Evolutionary conservation across 2,329 filamentous ascomycete genomes (phyloP), one percentile per base, ranked within the genome.

Genomic region (Cryphonectria parasitica): DNA sequence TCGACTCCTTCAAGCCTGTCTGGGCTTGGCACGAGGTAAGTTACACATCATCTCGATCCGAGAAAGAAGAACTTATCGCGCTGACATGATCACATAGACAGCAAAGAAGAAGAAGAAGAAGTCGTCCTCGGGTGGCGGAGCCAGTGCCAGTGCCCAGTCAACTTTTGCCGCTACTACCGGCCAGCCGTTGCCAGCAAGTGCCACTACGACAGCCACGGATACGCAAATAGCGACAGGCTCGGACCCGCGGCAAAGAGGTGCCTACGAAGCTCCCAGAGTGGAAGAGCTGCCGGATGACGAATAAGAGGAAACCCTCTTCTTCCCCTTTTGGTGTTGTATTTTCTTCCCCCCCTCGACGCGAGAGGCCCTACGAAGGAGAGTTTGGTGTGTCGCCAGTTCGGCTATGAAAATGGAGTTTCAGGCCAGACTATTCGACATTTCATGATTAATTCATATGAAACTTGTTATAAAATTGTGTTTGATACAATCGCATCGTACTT

Each of bases 21-120:
- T 99, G 96, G 95, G 96, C 94, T 72, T 99, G 96, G 96, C 96
- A 99, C 81, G 95, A 97, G 89, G 94, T 97, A 79, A 81, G 88
- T 81, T 19, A 5, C 11, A 70, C 34, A 19, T 34, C 6, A 67
- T 66, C 63, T 8, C 17, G 6, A 3, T 22, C 22, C 7, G 5
- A n/a, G 34, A 2, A 3, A 22, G 10, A 31, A 8, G n/a, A 19
- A 8, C n/a, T 6, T 31, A 49, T 8, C 6, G 49, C n/a, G 64
- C 63, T 69, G 41, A 71, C 60, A 36, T 39, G 45, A 6, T 25
- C 19, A 25, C 69, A 72, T 74, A 67, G 78, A 81, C 81, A 43
- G 82, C 83, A 71, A 89, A 89, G 79, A 89, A 90, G 83, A 85
- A 85, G 80, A 89, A 87, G 80, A 87, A 86, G 80, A 76, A 80